Evolutionary conservation across 805 yeast genomes (phyloP).

Genomic region (Saturnispora kantuleensis): DNA sequence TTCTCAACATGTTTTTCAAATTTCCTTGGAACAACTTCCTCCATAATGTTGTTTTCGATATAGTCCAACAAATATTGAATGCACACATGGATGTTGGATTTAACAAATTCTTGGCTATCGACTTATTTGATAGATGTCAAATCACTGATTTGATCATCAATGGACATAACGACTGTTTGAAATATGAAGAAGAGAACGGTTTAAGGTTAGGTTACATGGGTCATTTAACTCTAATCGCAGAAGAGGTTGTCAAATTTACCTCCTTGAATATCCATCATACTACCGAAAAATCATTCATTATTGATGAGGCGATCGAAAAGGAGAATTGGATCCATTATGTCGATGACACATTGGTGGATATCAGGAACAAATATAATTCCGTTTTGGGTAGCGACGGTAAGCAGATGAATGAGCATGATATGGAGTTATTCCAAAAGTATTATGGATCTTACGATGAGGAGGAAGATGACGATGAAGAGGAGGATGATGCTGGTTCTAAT

Average conservation of each 20-base stretch:
- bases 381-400: conserved; percentile 56
- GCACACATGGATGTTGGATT: conserved; percentile 45
- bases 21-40: conserved; percentile 96
- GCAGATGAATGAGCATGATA: conserved; percentile 29
- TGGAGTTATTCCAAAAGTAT: conserved; percentile 23
- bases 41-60: conserved; percentile 94
- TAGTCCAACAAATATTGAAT: conserved; percentile 86
- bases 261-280: conserved; percentile 54
- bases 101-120: conserved; percentile 28
- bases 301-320: conserved; percentile 31
- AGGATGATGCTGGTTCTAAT: conserved; percentile 16
- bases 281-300: conserved; percentile 39
- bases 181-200: conserved; percentile 45
- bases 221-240: conserved; percentile 46
- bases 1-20: conserved; percentile 65
- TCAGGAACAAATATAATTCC: conserved; percentile 89
- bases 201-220: conserved; percentile 53
- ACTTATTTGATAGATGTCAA: conserved; percentile 36
- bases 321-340: conserved; percentile 46
- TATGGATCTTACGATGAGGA: conserved; percentile 20
- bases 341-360: conserved; percentile 70
- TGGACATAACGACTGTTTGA: conserved; percentile 46
- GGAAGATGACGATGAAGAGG: conserved; percentile 17
- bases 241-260: conserved; percentile 54
- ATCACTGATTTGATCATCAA: conserved; percentile 43